A percentile compares a stretch with the other conserved stretches of the same genome.
Evolutionary conservation across 2,329 filamentous ascomycete genomes (phyloP).

Genomic region (Magnaporthiopsis incrustans): DNA sequence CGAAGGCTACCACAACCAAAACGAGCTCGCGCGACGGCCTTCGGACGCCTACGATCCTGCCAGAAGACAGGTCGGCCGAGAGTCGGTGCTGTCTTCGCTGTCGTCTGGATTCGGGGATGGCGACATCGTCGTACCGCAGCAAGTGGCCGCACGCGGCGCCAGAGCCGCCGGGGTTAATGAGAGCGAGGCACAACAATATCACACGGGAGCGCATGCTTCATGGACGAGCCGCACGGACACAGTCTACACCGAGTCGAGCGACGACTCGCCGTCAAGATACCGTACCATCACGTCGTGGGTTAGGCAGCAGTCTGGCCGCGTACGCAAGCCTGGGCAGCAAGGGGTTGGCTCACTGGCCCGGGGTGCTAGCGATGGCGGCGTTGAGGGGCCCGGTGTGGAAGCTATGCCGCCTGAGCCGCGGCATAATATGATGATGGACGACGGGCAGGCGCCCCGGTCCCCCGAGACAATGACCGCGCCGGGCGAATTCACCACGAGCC

Average conservation of each 20-base stretch:
- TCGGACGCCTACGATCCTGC: slow-evolving; percentile 27
- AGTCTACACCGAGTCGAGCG: slow-evolving; percentile 42
- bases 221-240: slow-evolving; percentile 38
- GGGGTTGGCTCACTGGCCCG: slow-evolving; percentile 18
- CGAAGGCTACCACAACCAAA: slow-evolving; percentile 29
- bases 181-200: slow-evolving; percentile 9
- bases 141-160: slow-evolving; percentile 2
- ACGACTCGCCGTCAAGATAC: slow-evolving; percentile 48
- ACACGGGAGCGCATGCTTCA: slow-evolving; percentile 21
- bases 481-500: too few relatives aligned
- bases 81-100: slow-evolving; percentile 49
- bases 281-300: slow-evolving; percentile 56
- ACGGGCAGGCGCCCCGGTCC: slow-evolving; percentile 37
- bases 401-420: slow-evolving; percentile 35
- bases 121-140: slow-evolving; percentile 40
- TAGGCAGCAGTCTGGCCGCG: slow-evolving; percentile 50
- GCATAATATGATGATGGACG: slow-evolving; percentile 43
- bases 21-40: slow-evolving; percentile 27
- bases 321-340: slow-evolving; percentile 38
- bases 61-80: slow-evolving; percentile 28
- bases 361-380: slow-evolving; percentile 31
- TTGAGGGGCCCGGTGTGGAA: slow-evolving; percentile 23
- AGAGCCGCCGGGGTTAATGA: neutral
- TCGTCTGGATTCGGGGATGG: slow-evolving; percentile 59
- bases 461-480: slow-evolving; percentile 22